These are phyloP conservation scores for Calonectria pseudoturangicola DNA, from an alignment of 2,329 filamentous ascomycete genomes.

Conservation along the genomic window DNA sequence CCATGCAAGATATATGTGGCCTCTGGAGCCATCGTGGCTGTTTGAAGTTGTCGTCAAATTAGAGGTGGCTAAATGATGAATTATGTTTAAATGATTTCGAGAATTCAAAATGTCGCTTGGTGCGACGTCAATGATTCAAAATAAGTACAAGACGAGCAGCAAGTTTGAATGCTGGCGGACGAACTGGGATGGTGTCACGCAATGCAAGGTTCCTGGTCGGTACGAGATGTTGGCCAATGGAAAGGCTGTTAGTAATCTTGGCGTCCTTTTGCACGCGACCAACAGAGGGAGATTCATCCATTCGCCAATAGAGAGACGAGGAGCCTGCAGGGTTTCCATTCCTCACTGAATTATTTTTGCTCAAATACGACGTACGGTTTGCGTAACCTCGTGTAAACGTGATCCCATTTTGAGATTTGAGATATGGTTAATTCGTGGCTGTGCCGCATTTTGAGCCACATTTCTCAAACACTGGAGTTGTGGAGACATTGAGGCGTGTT, in stretches of 20 bases:
- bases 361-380: too few relatives aligned
- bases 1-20: not conserved
- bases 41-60: not conserved
- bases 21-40: not conserved
- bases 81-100: not conserved
- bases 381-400: too few relatives aligned
- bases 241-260: not conserved
- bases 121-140: not conserved
- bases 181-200: not conserved
- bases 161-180: not conserved
- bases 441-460: too few relatives aligned
- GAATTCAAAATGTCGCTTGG: not conserved
- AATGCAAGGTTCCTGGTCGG: not conserved
- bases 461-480: too few relatives aligned
- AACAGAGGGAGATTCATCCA: too few relatives aligned
- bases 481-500: too few relatives aligned
- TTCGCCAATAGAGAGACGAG: not conserved
- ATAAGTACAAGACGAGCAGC: not conserved
- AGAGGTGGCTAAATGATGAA: not conserved
- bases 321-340: not conserved
- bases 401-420: too few relatives aligned
- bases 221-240: not conserved
- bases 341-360: not conserved
- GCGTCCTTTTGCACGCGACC: not conserved
- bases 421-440: too few relatives aligned